A percentile compares a stretch with the other conserved stretches of the same genome.
Evolutionary conservation across 2,329 filamentous ascomycete species (phyloP).

Genomic region (Aspergillus sp.): DNA sequence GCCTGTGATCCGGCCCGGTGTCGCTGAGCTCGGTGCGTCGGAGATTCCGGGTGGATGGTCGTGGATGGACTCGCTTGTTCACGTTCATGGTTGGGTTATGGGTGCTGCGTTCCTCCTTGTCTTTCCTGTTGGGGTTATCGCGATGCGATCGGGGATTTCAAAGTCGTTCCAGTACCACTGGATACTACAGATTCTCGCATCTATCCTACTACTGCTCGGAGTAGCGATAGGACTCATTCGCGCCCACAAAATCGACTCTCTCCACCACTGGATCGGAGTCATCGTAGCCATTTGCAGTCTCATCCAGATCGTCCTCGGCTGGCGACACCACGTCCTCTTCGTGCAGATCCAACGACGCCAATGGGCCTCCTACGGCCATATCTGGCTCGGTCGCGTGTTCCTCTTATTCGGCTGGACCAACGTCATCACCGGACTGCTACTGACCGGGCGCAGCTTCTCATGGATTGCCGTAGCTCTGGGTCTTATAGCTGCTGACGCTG

Average conservation of each 20-base stretch:
- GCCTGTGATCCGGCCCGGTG: slow-evolving; percentile 7
- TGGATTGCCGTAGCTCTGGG: slow-evolving; percentile 4
- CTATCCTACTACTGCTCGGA: slow-evolving; percentile 4
- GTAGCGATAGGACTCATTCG: slow-evolving; percentile 7
- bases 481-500: background rate
- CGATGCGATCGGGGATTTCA: slow-evolving; percentile 12
- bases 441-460: slow-evolving; percentile 1
- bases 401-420: slow-evolving; percentile 17
- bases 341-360: slow-evolving; percentile 10
- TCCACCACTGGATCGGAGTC: slow-evolving; percentile 12
- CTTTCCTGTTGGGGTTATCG: slow-evolving; percentile 15
- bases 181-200: slow-evolving; percentile 13
- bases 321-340: slow-evolving; percentile 19
- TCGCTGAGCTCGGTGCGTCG: slow-evolving; percentile 6
- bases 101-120: slow-evolving; percentile 9
- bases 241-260: slow-evolving; percentile 6
- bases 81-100: slow-evolving; percentile 15
- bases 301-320: slow-evolving; percentile 11
- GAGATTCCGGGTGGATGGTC: slow-evolving; percentile 6
- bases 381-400: slow-evolving; percentile 13
- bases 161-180: slow-evolving; percentile 16
- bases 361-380: slow-evolving; percentile 19
- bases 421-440: slow-evolving; percentile 13
- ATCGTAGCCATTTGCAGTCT: slow-evolving; percentile 3
- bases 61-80: background rate